These are phyloP conservation scores for Cryptococcus sp. DNA, from an alignment of 1,284 basidiomycete genomes.

Conservation along the genomic window DNA sequence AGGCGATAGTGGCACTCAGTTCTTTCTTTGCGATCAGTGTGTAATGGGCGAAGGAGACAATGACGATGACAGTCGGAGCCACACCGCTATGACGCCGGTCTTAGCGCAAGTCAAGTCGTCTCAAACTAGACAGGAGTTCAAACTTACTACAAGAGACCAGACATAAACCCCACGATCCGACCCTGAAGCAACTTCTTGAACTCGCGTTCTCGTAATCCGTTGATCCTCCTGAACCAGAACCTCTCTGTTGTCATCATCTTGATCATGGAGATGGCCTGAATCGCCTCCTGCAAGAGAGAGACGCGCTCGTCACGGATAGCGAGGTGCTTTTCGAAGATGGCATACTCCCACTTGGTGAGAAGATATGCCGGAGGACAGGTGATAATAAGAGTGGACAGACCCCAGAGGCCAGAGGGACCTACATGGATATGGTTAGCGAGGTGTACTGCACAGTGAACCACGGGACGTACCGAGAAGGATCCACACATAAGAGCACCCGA, in stretches of 20 bases:
- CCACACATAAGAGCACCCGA: slow-evolving; percentile 75
- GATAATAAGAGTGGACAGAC: slow-evolving; percentile 24
- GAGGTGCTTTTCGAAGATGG: slow-evolving; percentile 77
- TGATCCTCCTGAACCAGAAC: slow-evolving; percentile 73
- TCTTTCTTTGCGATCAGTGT: slow-evolving; percentile 56
- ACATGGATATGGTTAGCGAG: not conserved
- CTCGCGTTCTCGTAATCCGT: slow-evolving; percentile 69
- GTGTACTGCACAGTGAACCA: not conserved
- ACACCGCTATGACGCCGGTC: slow-evolving; percentile 31
- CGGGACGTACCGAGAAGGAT: slow-evolving; percentile 62
- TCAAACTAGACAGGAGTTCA: not conserved
- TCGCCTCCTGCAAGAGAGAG: slow-evolving; percentile 82
- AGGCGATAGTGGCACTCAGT: slow-evolving; percentile 76
- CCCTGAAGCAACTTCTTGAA: slow-evolving; percentile 64
- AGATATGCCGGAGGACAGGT: slow-evolving; percentile 78
- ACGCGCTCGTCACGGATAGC: slow-evolving; percentile 81
- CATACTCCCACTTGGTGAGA: slow-evolving; percentile 73
- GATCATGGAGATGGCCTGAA: slow-evolving; percentile 86
- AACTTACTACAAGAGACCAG: slow-evolving; percentile 30
- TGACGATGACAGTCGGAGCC: slow-evolving; percentile 39
- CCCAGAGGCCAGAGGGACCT: slow-evolving; percentile 34
- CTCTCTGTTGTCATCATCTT: slow-evolving; percentile 94
- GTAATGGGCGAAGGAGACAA: slow-evolving; percentile 58
- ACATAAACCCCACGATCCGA: slow-evolving; percentile 16
- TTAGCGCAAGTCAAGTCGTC: not conserved